These are phyloP conservation scores for Aureobasidium sp. DNA, from an alignment of 2,329 filamentous ascomycete genomes.

Conservation along the genomic window DNA sequence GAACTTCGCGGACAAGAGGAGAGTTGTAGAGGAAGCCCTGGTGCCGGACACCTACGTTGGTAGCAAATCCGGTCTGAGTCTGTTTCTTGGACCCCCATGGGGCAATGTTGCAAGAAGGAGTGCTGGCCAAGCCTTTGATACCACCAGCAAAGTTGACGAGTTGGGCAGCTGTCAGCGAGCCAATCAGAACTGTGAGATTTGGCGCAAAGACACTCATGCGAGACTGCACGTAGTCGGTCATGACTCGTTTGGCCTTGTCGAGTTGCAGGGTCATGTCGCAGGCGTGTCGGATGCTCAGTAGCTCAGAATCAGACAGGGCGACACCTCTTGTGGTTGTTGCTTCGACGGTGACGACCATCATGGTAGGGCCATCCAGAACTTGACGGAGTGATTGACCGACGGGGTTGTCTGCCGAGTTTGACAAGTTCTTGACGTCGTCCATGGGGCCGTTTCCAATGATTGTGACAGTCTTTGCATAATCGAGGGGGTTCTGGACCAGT, in stretches of 20 bases:
- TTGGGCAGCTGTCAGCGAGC: conserved; percentile 87
- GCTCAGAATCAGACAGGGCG: conserved; percentile 66
- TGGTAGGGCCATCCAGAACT: conserved; percentile 77
- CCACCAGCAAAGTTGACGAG: conserved; percentile 93
- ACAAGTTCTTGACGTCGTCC: conserved; percentile 75
- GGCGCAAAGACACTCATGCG: conserved; percentile 95
- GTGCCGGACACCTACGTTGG: conserved; percentile 82
- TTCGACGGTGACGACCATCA: conserved; percentile 96
- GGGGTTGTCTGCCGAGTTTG: conserved; percentile 70
- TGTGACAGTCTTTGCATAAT: conserved; percentile 91
- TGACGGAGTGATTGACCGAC: conserved; percentile 68
- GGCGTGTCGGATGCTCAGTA: conserved; percentile 65
- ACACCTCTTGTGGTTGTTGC: conserved; percentile 82
- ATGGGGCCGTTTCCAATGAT: conserved; percentile 90
- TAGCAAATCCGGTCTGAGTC: conserved; percentile 74
- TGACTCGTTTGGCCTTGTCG: conserved; percentile 74
- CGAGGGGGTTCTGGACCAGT: conserved; percentile 82
- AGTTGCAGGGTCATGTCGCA: conserved; percentile 86
- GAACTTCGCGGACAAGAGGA: conserved; percentile 77
- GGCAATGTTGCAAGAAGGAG: conserved; percentile 85
- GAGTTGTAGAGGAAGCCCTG: conserved; percentile 93
- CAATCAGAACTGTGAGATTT: conserved; percentile 83
- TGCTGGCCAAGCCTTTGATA: conserved; percentile 79
- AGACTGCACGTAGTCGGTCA: conserved; percentile 93
- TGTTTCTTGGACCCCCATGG: conserved; percentile 87